These are phyloP conservation scores for Solanum raphanifolium DNA, from an alignment of 257 asterid genomes.

Conservation along the genomic window DNA sequence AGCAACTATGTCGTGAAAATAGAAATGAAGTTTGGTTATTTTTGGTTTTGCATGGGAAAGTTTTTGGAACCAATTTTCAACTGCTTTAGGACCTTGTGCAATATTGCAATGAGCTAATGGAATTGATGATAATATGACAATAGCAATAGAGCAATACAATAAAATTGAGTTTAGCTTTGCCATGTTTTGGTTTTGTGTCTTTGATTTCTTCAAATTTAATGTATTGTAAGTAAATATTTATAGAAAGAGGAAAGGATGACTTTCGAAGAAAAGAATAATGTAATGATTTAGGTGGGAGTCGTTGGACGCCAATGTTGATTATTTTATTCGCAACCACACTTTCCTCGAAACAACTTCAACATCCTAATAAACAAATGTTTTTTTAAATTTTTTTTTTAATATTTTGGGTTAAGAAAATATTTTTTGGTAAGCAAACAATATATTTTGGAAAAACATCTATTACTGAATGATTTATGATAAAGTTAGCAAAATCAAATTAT, in stretches of 20 bases:
- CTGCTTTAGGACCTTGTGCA: slow-evolving; percentile 6
- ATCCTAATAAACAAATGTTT: background rate
- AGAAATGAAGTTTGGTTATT: slow-evolving; percentile 26
- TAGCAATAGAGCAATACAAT: background rate
- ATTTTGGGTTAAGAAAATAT: background rate
- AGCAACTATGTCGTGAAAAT: slow-evolving; percentile 26
- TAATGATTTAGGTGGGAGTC: background rate
- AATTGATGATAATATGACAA: background rate
- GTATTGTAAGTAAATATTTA: background rate
- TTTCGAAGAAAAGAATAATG: background rate
- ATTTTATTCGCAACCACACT: background rate
- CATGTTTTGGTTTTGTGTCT: background rate
- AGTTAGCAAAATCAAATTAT: background rate
- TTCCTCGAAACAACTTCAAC: background rate
- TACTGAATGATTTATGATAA: background rate
- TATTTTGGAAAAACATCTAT: background rate
- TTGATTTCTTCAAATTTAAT: background rate
- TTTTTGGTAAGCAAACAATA: background rate
- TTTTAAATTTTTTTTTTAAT: too few relatives aligned
- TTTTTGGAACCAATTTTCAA: slow-evolving; percentile 18
- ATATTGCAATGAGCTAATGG: background rate
- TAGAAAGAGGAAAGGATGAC: background rate
- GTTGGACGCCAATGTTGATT: background rate
- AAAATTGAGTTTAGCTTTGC: background rate
- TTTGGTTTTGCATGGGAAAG: slow-evolving; percentile 15